Evolutionary conservation across 2,329 filamentous ascomycete genomes (phyloP), one percentile per base, ranked within the genome.

Genomic region (Pseudofabraea citricarpa): DNA sequence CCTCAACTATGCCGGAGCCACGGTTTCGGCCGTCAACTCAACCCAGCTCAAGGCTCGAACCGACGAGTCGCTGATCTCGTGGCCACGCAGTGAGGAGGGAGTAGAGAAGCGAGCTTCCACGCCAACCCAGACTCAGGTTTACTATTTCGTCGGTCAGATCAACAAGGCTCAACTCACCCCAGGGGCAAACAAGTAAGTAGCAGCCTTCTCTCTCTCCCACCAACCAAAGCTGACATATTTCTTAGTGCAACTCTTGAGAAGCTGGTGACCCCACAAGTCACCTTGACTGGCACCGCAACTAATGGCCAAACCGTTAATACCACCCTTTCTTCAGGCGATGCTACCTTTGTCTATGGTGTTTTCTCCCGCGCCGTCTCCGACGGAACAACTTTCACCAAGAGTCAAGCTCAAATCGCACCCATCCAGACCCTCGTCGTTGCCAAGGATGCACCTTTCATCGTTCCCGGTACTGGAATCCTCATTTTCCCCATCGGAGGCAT

Each of bases 401-500:
- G 50, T 3, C 47, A 44, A 48, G 61, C 69, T 15, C 23, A 22
- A 5, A 49, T 37, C 10, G 13, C 51, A 13, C 59, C 58, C 1
- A 56, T 60, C 22, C 58, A 58, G 48, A 61, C 58, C 13, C 54
- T 58, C 20, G 56, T 60, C 16, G 53, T 56, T 41, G 63, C 70
- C n/a, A 41, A 52, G 8, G 54, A 50, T 23, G 41, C 47, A 8
- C 78, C 82, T 1, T 89, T 89, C 52, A 70, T 87, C 12, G 67
- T 90, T 1, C 85, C 85, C 0, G 85, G 85, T 35, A 73, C 79
- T 29, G 73, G 77, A 47, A 72, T 89, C 42, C 70, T 85, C 55
- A 77, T 88, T 47, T 82, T 86, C 63, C 85, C 85, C 6, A 68
- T 83, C 22, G 85, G 85, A 15, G 67, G 84, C n/a, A 67, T 87